Conservation (phyloP, 331 rosid species). For the Malus hybrid region DNA sequence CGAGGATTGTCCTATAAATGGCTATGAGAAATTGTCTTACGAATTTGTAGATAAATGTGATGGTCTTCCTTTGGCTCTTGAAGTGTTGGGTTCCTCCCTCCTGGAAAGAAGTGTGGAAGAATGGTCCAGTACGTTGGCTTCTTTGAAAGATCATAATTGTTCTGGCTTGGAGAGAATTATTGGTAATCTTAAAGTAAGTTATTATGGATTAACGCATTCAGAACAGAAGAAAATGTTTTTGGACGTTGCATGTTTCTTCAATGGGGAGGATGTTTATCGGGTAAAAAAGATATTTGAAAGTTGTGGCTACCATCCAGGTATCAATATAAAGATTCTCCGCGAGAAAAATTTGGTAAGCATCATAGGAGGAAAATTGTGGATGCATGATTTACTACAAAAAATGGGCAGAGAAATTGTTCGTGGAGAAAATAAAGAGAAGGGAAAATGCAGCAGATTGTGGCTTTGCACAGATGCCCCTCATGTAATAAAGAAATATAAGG, state of each 20-base stretch:
- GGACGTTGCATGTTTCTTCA: not conserved
- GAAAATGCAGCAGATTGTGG: slow-evolving; percentile 1
- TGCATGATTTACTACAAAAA: slow-evolving; percentile 2
- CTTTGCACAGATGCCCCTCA: not conserved
- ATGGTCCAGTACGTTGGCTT: not conserved
- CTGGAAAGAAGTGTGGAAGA: not conserved
- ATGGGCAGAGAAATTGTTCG: not conserved
- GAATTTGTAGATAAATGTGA: not conserved
- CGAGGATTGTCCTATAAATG: not conserved
- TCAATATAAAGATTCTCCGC: not conserved
- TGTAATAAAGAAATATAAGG: not conserved
- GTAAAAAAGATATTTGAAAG: not conserved
- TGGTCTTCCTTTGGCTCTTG: not conserved
- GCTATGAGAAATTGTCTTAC: not conserved
- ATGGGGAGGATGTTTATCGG: not conserved
- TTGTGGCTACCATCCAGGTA: not conserved
- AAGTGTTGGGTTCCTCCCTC: not conserved
- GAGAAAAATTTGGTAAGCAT: not conserved
- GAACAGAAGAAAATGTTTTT: not conserved
- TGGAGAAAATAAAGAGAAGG: not conserved
- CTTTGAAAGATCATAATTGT: not conserved
- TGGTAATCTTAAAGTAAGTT: not conserved
- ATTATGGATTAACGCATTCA: not conserved
- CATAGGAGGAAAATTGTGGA: not conserved
- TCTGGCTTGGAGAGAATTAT: not conserved